Evolutionary conservation across 202 grass and related monocot species (phyloP).

Genomic region (Setaria viridis): DNA sequence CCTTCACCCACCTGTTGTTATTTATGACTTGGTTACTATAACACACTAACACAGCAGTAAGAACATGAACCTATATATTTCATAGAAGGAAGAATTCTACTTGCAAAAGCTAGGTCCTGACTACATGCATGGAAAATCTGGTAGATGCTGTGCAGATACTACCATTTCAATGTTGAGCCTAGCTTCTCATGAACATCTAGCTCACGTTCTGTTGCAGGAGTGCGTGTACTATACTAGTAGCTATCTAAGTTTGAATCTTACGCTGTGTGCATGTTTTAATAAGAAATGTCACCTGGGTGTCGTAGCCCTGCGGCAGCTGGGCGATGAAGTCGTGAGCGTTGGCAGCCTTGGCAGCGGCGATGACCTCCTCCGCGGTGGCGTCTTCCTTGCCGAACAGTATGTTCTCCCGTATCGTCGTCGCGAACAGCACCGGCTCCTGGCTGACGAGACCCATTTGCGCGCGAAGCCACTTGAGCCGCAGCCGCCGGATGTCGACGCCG

Average conservation of each 20-base stretch:
- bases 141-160: not conserved
- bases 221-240: not conserved
- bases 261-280: no score
- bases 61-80: not conserved
- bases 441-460: constrained; percentile 91
- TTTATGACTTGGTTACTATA: constrained; percentile 6
- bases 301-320: constrained; percentile 85
- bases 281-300: constrained; percentile 62
- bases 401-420: constrained; percentile 79
- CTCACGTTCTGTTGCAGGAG: not conserved
- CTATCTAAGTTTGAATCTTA: no score
- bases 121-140: no score
- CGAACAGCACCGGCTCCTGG: constrained; percentile 89
- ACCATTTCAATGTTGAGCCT: not conserved
- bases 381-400: constrained; percentile 91
- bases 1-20: constrained; percentile 73
- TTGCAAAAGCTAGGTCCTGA: no score
- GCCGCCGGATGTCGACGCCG: constrained; percentile 68
- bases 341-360: constrained; percentile 68
- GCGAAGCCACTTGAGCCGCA: constrained; percentile 83
- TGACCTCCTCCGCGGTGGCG: constrained; percentile 75
- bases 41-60: not conserved
- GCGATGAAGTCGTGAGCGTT: constrained; percentile 96
- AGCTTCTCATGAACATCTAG: constrained; percentile 9
- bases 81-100: not conserved